Evolutionary conservation across 2,329 filamentous ascomycete species (phyloP).

Genomic region (Microcyclospora tardicrescens): DNA sequence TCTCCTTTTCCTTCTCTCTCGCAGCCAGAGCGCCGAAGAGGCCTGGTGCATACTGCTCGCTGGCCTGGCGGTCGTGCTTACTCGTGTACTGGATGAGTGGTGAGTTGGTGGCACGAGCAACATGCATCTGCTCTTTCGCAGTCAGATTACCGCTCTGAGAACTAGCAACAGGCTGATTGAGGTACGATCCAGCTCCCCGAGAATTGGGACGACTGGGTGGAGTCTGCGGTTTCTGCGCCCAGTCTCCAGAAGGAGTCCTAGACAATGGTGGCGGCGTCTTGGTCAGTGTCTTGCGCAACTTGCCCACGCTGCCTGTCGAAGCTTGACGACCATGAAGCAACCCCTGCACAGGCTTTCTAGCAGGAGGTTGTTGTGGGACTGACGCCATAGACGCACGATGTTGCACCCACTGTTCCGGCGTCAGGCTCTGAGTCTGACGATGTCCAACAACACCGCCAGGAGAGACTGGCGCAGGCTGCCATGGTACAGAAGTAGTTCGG

Average conservation of each 20-base stretch:
- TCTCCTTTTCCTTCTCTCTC: conserved; percentile 63
- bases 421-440: conserved; percentile 43
- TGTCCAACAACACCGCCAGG: conserved; percentile 29
- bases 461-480: conserved; percentile 58
- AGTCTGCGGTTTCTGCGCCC: conserved; percentile 24
- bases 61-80: conserved; percentile 28
- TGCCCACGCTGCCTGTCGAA: conserved; percentile 9
- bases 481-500: conserved; percentile 52
- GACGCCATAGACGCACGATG: conserved; percentile 51
- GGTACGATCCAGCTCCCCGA: conserved; percentile 17
- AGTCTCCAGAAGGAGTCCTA: conserved; percentile 33
- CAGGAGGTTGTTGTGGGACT: conserved; percentile 37
- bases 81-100: conserved; percentile 57
- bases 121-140: conserved; percentile 75
- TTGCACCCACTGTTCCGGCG: conserved; percentile 72
- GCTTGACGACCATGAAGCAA: conserved; percentile 16
- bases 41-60: conserved; percentile 31
- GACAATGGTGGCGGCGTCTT: conserved; percentile 31
- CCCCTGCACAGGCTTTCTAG: conserved; percentile 15
- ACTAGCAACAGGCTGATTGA: conserved; percentile 19
- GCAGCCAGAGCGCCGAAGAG: conserved; percentile 69
- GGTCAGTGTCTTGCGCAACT: conserved; percentile 13
- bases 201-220: conserved; percentile 20
- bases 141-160: conserved; percentile 53
- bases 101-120: conserved; percentile 68